Evolutionary conservation across 2,329 filamentous ascomycete species (phyloP).

Genomic region (Dothideomycetes sp.): DNA sequence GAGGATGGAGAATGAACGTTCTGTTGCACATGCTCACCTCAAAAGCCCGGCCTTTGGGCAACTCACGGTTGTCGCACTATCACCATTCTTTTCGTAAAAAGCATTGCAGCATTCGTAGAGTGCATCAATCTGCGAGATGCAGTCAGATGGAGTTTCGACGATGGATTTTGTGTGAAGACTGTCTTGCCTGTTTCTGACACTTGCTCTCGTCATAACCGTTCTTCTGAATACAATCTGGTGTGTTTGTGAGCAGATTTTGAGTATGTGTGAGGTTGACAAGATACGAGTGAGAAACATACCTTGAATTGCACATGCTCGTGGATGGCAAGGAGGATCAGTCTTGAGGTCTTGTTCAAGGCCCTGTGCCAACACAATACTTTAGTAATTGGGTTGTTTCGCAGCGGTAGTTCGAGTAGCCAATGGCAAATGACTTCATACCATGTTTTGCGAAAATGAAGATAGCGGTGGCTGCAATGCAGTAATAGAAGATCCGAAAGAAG

Average conservation of each 20-base stretch:
- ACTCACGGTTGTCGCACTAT: constrained; percentile 65
- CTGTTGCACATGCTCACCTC: constrained; percentile 31
- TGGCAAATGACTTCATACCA: constrained; percentile 10
- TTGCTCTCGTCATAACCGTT: constrained; percentile 79
- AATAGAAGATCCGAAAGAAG: background rate
- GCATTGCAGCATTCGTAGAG: constrained; percentile 88
- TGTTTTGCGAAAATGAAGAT: background rate
- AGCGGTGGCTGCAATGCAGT: no score
- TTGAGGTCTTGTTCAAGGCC: constrained; percentile 58
- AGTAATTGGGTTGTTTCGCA: no score
- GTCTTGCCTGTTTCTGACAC: constrained; percentile 52
- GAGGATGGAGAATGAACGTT: background rate
- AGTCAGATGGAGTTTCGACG: no score
- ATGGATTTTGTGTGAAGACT: background rate
- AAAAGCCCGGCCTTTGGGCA: constrained; percentile 78
- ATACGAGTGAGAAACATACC: constrained; percentile 40
- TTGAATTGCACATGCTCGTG: constrained; percentile 85
- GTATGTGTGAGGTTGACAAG: background rate
- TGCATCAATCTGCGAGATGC: constrained; percentile 63
- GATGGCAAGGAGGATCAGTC: constrained; percentile 72
- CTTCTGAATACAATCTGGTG: constrained; percentile 68
- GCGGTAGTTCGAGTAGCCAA: no score
- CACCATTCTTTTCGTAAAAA: constrained; percentile 74
- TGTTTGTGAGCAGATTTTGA: constrained; percentile 4
- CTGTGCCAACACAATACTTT: no score